Base-by-base conservation (phyloP, 306 rosid species). In the Quillaja saponaria region DNA sequence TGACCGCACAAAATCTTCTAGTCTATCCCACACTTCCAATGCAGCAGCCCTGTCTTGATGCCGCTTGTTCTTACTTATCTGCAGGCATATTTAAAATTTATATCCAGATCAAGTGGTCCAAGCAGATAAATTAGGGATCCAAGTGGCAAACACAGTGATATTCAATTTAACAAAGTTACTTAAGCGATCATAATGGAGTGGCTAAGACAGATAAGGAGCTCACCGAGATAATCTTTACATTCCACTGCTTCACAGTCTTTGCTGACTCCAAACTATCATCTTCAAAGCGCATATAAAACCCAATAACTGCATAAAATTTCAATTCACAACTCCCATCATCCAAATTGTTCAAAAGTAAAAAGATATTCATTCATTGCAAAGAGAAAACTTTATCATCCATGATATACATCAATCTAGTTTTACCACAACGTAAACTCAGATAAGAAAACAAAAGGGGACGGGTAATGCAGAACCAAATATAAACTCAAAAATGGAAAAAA, bases 31-130 rank as follows among this genome's bases (percentile, higher is more conserved):
- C 73, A 94, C 99, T 77, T 94, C 99, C 78, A 94, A 66, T 6
- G 99, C 99, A 0, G 97, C 99, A 67, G 99, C 96, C 72, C 97
- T 78, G 68, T 94, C 99, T 71, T 94, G 99, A 69, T 89, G 99
- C 41, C 99, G 82, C 72, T 94, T 94, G 73, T 94, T 94, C 84
- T 89, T 94, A 79, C 99, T 94, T 59, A 94, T 89, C 99, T 94
- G 89, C 55, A 50, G 53, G 16, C 64, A 55, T 38, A 61, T 59
- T 60, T 40, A 20, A 59, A 65, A 63, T 15, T 17, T 11, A 10
- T 13, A 7, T 21, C 56, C 13, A 73, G 58, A 45, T 25, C 11
- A 35, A 55, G 10, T 18, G 44, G 47, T 5, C 45, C 54, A 16
- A 47, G 28, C 46, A 14, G 52, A 28, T 15, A 54, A 78, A 14